Conservation (phyloP, 225 moss, liverwort and hornwort genomes). For the Climacium dendroides region DNA sequence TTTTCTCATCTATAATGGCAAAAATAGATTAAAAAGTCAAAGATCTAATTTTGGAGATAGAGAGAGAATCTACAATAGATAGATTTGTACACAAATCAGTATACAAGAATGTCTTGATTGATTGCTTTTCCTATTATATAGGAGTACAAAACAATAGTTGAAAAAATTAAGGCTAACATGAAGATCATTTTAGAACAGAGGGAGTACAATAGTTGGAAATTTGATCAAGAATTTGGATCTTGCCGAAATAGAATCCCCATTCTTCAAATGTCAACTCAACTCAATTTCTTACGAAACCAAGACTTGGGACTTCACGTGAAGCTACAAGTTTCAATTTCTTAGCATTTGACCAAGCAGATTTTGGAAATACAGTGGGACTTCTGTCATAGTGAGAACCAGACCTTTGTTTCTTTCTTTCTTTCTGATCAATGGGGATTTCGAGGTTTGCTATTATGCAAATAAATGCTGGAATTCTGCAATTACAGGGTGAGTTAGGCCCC, state of each 20-base stretch:
- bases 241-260: not conserved
- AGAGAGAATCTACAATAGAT: not conserved
- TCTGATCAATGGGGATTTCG: too few relatives aligned
- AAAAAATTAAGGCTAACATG: too few relatives aligned
- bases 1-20: not conserved
- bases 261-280: not conserved
- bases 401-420: not conserved
- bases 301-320: too few relatives aligned
- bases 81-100: not conserved
- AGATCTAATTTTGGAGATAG: accelerated
- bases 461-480: not conserved
- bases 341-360: not conserved
- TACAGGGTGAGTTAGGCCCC: too few relatives aligned
- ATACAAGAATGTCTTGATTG: accelerated
- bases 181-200: too few relatives aligned
- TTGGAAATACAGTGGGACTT: not conserved
- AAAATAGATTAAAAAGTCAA: not conserved
- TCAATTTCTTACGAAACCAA: not conserved
- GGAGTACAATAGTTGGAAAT: not conserved
- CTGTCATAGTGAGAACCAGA: not conserved
- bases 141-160: not conserved
- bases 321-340: not conserved
- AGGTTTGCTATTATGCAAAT: too few relatives aligned
- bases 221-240: not conserved
- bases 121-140: not conserved